phyloP scores from a whole-genome alignment of 306 rosid species.

The Alnus rubra region DNA sequence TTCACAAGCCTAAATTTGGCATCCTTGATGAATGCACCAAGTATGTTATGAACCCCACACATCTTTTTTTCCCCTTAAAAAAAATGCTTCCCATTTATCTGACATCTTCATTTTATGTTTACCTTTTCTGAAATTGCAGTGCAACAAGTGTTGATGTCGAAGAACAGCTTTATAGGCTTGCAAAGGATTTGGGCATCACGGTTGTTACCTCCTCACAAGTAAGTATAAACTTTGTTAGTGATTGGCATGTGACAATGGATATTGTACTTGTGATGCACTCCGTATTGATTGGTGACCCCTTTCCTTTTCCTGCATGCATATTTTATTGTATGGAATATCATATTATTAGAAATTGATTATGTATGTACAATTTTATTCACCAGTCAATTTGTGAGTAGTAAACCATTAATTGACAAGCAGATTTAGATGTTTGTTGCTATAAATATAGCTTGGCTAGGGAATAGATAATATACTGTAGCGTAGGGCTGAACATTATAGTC shows the following conservation, averaged over 20 bases:
- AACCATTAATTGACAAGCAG: neutral
- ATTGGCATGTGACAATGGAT: neutral
- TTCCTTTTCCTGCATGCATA: neutral
- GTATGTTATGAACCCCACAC: slow-evolving; percentile 51
- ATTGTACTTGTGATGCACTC: neutral
- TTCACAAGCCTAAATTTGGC: slow-evolving; percentile 90
- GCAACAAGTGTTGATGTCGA: slow-evolving; percentile 98
- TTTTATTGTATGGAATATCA: neutral
- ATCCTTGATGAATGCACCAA: slow-evolving; percentile 99
- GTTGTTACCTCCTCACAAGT: slow-evolving; percentile 96
- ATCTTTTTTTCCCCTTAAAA: slow-evolving; percentile 16
- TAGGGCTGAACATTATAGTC: too few species aligned
- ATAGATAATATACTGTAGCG: too few species aligned
- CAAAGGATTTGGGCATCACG: slow-evolving; percentile 81
- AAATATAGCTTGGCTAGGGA: neutral
- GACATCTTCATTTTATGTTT: slow-evolving; percentile 18
- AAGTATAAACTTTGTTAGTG: slow-evolving; percentile 30
- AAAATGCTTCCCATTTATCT: slow-evolving; percentile 12
- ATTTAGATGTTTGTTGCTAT: neutral
- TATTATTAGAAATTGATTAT: too few species aligned
- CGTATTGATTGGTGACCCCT: neutral
- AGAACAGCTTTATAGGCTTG: slow-evolving; percentile 90
- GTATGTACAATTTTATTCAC: neutral
- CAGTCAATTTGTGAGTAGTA: neutral
- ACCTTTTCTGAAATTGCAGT: slow-evolving; percentile 49